Percentiles rank a stretch among this genome's conserved stretches.
These are phyloP conservation scores for Globisporangium recalcitrans DNA, from an alignment of 352 stramenopile species.

Conservation along the genomic window DNA sequence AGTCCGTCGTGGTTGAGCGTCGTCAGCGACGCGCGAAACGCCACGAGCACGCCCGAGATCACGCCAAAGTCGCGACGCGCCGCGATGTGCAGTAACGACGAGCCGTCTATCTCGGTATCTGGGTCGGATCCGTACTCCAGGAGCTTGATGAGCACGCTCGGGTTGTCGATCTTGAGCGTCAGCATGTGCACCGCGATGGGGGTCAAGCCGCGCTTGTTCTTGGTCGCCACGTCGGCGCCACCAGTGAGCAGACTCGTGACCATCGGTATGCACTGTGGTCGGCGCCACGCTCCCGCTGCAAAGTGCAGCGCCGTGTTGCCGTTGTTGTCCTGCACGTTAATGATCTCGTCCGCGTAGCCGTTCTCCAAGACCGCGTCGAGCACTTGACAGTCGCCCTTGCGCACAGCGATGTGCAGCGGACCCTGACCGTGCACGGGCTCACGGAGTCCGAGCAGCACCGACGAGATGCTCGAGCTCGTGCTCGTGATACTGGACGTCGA, in stretches of 20 bases:
- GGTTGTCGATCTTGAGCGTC: conserved; percentile 72
- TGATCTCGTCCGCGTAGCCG: conserved; percentile 60
- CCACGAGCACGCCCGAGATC: conserved; percentile 52
- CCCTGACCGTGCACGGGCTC: conserved; percentile 74
- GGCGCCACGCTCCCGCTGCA: conserved; percentile 54
- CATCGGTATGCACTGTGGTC: conserved; percentile 38
- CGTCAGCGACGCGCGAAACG: conserved; percentile 56
- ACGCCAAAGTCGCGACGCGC: conserved; percentile 42
- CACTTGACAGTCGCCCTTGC: conserved; percentile 64
- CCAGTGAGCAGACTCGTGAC: conserved; percentile 40
- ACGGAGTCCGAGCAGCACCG: conserved; percentile 56
- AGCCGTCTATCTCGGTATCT: conserved; percentile 58
- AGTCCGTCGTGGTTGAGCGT: conserved; percentile 62
- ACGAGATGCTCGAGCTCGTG: conserved; percentile 56
- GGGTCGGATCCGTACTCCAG: conserved; percentile 52
- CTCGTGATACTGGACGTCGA: conserved; percentile 60
- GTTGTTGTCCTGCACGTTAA: conserved; percentile 70
- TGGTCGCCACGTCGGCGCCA: conserved; percentile 41
- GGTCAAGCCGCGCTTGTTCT: conserved; percentile 64
- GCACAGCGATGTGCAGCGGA: conserved; percentile 73
- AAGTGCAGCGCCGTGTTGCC: conserved; percentile 83
- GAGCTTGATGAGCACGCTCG: conserved; percentile 54
- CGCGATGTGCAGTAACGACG: conserved; percentile 59
- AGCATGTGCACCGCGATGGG: conserved; percentile 76
- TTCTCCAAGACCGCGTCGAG: conserved; percentile 68